Base-by-base conservation (phyloP, 2,329 filamentous ascomycete genomes). In the Dendrostoma leiphaemia region DNA sequence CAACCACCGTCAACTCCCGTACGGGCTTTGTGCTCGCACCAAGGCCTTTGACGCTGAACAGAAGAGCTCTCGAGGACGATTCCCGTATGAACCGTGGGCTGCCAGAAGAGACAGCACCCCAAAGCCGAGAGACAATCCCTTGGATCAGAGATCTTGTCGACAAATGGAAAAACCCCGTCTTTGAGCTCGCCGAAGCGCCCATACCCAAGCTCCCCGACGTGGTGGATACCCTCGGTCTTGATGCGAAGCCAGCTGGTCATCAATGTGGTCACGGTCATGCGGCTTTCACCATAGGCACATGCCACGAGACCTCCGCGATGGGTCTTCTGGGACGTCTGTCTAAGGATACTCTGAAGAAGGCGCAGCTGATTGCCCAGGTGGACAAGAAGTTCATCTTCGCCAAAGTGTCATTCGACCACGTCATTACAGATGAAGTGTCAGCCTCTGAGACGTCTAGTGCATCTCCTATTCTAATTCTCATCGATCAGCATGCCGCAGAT, bases 401-500 rank as follows among this genome's bases (percentile, higher is more conserved):
- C 21, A 87, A 82, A 58, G 71, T 90, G 47, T 66, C 69, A 0
- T 48, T 64, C 3, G 31, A 28, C 3, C 56, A 43, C 12, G 48
- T 6, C 5, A 32, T 67, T 13, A 49, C 64, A 13, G 23, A 40
- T 1, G 24, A 15, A 4, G 29, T 6, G 52, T 56, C 41, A 41
- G 24, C 59, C 66, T 2, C 61, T 6, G 34, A 35, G 24, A 6
- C 9, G 23, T 32, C 23, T 2, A 8, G 15, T 2, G 10, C 28
- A 9, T 53, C 56, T 5, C 52, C 47, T 2, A 45, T 84, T 1
- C 72, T 97, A 4, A 78, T 96, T 0, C 75, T 97, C 35, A 79
- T 97, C 6, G 94, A 99, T 64, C 94, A 99, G 65, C 94, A 99
- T 66, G 94, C 94, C 1, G 94, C 92, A 3, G 93, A 97, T 66